These are phyloP conservation scores for Ciborinia camelliae DNA, from an alignment of 2,329 filamentous ascomycete species.

Conservation along the genomic window DNA sequence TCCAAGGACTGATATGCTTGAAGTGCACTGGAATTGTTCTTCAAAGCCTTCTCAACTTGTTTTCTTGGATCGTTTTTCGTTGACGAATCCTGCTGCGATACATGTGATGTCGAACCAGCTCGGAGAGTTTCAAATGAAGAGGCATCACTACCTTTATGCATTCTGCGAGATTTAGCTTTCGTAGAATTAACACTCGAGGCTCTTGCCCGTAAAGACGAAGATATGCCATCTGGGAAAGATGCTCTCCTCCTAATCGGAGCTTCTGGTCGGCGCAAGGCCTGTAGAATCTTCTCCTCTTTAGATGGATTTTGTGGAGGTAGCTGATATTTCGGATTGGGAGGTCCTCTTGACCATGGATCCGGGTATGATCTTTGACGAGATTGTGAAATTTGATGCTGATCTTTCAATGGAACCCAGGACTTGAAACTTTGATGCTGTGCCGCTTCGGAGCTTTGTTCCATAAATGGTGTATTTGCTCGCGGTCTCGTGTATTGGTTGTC, in stretches of 20 bases:
- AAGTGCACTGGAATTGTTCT: not conserved
- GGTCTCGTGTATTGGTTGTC: not conserved
- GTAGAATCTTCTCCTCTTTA: constrained; percentile 7
- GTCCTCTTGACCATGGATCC: constrained; percentile 9
- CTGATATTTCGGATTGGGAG: constrained; percentile 9
- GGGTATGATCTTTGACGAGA: not conserved
- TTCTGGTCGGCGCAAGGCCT: not conserved
- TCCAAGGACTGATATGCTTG: constrained; percentile 2
- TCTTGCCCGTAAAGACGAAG: not conserved
- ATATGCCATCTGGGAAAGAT: not conserved
- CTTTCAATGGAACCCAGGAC: not conserved
- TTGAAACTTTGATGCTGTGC: constrained; percentile 6
- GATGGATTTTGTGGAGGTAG: not conserved
- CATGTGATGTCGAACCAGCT: not conserved
- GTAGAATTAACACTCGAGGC: not conserved
- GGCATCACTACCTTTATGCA: not conserved
- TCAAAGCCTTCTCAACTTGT: not conserved
- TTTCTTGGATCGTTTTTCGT: not conserved
- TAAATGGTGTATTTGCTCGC: not conserved
- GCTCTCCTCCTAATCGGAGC: not conserved
- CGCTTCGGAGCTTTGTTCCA: constrained; percentile 3
- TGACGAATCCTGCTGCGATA: not conserved
- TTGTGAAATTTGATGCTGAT: not conserved
- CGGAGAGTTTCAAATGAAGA: not conserved
- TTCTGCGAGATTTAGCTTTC: not conserved